These are phyloP conservation scores for Penicillium herquei DNA, from an alignment of 495 filamentous ascomycete genomes.

Conservation along the genomic window DNA sequence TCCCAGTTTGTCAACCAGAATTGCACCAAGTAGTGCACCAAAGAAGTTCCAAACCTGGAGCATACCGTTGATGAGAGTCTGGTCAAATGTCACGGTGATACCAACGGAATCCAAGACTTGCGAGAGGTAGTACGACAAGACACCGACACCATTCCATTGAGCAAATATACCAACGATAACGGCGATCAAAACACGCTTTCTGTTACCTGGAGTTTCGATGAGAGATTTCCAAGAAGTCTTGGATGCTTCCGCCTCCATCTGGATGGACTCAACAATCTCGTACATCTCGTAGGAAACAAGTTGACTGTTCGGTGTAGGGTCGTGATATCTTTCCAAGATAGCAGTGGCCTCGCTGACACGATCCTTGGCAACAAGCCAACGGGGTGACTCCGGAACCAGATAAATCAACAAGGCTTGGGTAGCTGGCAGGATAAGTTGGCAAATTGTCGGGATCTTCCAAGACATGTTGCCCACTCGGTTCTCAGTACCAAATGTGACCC, in stretches of 20 bases:
- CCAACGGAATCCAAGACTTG: constrained; percentile 57
- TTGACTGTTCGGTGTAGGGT: no score
- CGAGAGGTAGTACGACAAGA: constrained; percentile 62
- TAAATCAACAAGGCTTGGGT: no score
- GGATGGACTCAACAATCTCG: constrained; percentile 30
- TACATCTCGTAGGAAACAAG: constrained; percentile 32
- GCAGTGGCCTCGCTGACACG: no score
- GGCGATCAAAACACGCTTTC: constrained; percentile 56
- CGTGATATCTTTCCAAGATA: no score
- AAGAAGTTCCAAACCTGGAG: constrained; percentile 21
- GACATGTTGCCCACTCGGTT: no score
- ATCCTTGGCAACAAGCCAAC: no score
- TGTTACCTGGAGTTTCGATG: constrained; percentile 66
- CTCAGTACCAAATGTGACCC: no score
- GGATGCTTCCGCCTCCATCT: constrained; percentile 32
- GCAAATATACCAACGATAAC: constrained; percentile 55
- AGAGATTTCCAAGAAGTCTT: constrained; percentile 49
- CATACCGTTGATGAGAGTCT: constrained; percentile 39
- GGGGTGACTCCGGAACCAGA: no score
- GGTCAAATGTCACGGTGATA: constrained; percentile 45
- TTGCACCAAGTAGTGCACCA: constrained; percentile 49
- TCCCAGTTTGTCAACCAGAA: constrained; percentile 58
- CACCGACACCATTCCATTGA: constrained; percentile 67
- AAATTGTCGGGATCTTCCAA: no score
- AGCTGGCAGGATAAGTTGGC: no score